Base-by-base conservation (phyloP, 345 rosid genomes). In the Trapa incisa region DNA sequence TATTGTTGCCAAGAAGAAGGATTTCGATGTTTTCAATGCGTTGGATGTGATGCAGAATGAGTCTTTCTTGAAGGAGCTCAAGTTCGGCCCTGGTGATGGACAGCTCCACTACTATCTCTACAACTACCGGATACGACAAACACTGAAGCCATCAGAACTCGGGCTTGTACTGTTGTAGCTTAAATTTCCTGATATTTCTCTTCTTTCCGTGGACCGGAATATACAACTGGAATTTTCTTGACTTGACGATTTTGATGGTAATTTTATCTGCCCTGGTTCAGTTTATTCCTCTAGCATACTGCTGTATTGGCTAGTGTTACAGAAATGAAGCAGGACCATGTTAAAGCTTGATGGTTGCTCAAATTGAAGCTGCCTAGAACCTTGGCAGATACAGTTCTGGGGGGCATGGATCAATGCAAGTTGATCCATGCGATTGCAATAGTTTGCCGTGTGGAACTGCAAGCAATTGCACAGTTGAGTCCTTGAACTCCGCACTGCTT, bases 121-220 rank as follows among this genome's bases (percentile, higher is more conserved):
- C 71, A 82, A 84, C 66, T 82, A 84, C 67, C 74, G 85, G 47
- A 3, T 80, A 9, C 65, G 58, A 47, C 48, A 71, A 17, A 71
- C 79, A 0, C n/a, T 81, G 69, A 67, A 67, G 39, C 70, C 87
- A 33, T 67, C 81, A 42, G 75, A 81, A 37, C 77, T 81, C 16
- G 85, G 85, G 52, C 81, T 84, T 9, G 79, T 90, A 43, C 96
- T 93, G 68, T 78, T 90, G 72, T 90, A 86, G 78, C 71, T 71
- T 22, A 41, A 33, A n/a, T 22, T 16, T 65, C 17, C 43, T 9
- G 11, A n/a, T 41, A 12, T 38, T 41, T 16, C 22, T 14, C 12
- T 43, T 42, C 13, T 38, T 29, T n/a, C 36, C 29, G 22, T 12
- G 13, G 16, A 43, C 37, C 8, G 29, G 15, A 29, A 14, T 1